Conservation (phyloP, 768 basidiomycete species). For the Suillus decipiens region DNA sequence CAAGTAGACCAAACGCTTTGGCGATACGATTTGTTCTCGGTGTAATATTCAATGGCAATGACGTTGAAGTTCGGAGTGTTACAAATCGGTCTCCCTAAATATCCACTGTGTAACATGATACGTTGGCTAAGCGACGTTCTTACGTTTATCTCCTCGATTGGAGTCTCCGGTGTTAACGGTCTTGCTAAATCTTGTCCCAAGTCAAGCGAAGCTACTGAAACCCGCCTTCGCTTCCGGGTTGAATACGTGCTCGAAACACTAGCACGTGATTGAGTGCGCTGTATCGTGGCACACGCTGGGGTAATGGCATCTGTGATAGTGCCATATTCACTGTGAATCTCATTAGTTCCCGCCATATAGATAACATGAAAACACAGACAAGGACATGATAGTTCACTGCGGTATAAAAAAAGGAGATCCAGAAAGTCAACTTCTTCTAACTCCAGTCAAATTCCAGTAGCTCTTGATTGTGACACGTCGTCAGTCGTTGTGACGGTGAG, state of each 20-base stretch:
- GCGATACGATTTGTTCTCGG: constrained; percentile 70
- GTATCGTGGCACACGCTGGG: constrained; percentile 31
- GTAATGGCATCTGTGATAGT: constrained; percentile 25
- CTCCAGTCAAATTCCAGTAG: background rate
- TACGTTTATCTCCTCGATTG: constrained; percentile 31
- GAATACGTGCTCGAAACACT: constrained; percentile 44
- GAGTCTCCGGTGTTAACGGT: constrained; percentile 17
- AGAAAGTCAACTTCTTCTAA: background rate
- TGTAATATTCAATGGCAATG: constrained; percentile 59
- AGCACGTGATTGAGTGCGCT: constrained; percentile 39
- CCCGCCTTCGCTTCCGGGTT: constrained; percentile 40
- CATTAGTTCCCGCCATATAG: background rate
- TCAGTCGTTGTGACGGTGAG: constrained; percentile 1
- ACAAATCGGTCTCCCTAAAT: constrained; percentile 64
- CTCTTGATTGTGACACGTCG: background rate
- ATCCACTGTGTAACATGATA: constrained; percentile 1
- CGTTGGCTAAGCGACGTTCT: constrained; percentile 16
- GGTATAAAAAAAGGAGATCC: too few relatives aligned
- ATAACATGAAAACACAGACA: constrained; percentile 29
- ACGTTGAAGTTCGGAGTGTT: constrained; percentile 48
- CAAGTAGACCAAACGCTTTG: constrained; percentile 58
- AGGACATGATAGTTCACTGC: constrained; percentile 19
- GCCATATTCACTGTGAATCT: constrained; percentile 18
- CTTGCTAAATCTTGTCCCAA: constrained; percentile 35
- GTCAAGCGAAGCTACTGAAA: constrained; percentile 43